Evolutionary conservation across 805 yeast species (phyloP), one percentile per base, ranked within the genome.

Genomic region (Suhomyces vadensis): DNA sequence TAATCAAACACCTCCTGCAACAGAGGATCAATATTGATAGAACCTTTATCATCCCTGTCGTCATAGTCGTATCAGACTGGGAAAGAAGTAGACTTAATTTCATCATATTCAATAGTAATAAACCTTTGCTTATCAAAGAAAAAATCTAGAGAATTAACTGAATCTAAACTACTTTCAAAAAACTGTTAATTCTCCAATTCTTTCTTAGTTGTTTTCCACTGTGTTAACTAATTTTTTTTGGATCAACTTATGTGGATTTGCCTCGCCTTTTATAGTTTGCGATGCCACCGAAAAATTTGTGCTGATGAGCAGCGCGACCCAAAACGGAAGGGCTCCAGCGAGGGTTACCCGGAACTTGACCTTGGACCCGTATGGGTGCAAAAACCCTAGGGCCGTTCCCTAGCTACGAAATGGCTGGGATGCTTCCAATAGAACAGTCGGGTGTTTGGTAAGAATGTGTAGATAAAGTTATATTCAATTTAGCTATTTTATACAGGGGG

Each of bases 11-110:
- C 63, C 64, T 56, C 65, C 60, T 64, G 67, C 64, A 62, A 63
- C 60, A 58, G 69, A 63, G 63, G 67, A 55, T 64, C 59, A 61
- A 57, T 56, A 53, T 60, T 55, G 57, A 51, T 49, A 58, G 63
- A 64, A 69, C 79, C 60, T 59, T 72, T 77, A 61, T 77, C 79
- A 75, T 78, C 89, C 90, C 77, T 81, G 82, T 85, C 91, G 89
- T 85, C 94, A 85, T 83, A 83, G 91, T 85, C 94, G 91, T 80
- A 71, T 81, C 87, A 77, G 87, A 83, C 87, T 80, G 86, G 90
- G 91, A 85, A 85, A 85, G 91, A 85, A 85, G 90, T 70, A 74
- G 65, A 80, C 87, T 77, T 64, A 68, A 52, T 57, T 57, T 71
- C 75, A 69, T 70, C 77, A 71, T 58, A 52, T 68, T 65, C 68